Percentiles rank a stretch among this genome's conserved stretches.
phyloP scores from a whole-genome alignment of 2,329 filamentous ascomycete genomes.

The Zymoseptoria passerinii region DNA sequence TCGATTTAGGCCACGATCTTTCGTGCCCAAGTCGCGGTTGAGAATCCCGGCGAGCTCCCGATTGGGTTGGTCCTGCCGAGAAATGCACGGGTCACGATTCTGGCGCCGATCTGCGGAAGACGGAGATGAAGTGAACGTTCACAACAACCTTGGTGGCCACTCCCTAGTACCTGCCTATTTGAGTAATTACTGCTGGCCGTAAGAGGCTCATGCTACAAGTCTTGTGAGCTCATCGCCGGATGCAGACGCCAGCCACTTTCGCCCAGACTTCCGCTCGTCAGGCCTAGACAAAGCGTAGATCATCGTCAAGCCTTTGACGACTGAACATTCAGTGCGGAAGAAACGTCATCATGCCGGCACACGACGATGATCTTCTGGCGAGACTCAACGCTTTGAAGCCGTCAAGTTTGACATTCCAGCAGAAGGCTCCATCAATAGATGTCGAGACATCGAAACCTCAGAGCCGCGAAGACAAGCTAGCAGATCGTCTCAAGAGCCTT shows the following conservation, averaged over 20 bases:
- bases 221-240: too few species aligned
- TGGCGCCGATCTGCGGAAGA: background rate
- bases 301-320: background rate
- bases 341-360: conserved; percentile 14
- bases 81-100: background rate
- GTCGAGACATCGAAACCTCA: conserved; percentile 16
- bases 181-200: background rate
- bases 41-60: background rate
- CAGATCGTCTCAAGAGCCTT: conserved; percentile 26
- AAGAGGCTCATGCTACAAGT: too few species aligned
- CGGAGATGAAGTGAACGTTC: background rate
- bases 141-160: background rate
- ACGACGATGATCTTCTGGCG: conserved; percentile 38
- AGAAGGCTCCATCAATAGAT: conserved; percentile 12
- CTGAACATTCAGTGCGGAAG: background rate
- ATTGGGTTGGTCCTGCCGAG: background rate
- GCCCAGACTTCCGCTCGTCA: too few species aligned
- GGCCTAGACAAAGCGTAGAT: too few species aligned
- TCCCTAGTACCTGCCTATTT: background rate
- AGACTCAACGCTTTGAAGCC: conserved; percentile 43
- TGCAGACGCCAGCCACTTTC: too few species aligned
- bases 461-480: conserved; percentile 25
- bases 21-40: background rate
- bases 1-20: too few species aligned
- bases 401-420: conserved; percentile 31